These are phyloP conservation scores for Fusarium foetens DNA, from an alignment of 2,329 filamentous ascomycete species.

Conservation along the genomic window DNA sequence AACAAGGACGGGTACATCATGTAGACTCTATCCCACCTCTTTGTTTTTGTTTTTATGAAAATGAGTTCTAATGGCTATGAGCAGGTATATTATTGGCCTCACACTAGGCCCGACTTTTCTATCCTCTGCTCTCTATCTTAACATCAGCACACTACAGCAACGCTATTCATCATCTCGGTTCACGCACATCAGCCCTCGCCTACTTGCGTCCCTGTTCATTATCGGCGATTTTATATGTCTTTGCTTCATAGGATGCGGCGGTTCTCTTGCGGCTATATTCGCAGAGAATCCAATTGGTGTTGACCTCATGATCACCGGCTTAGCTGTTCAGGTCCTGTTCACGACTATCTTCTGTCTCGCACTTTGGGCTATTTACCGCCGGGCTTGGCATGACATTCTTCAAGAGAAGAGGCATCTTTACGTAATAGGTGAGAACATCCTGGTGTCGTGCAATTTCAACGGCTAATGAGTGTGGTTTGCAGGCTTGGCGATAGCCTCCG, in stretches of 20 bases:
- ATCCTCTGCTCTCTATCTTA: neutral
- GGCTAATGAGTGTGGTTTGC: neutral
- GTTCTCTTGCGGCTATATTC: neutral
- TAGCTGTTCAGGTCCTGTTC: conserved; percentile 1
- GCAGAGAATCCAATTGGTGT: neutral
- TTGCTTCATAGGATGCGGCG: neutral
- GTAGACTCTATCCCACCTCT: neutral
- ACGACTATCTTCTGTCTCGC: neutral
- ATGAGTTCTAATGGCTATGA: neutral
- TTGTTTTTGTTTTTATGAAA: rapidly evolving
- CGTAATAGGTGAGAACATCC: neutral
- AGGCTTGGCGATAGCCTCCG: neutral
- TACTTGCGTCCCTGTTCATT: neutral
- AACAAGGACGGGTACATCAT: neutral
- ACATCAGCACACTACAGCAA: neutral
- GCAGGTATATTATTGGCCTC: neutral
- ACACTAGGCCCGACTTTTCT: neutral
- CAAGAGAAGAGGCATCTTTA: neutral
- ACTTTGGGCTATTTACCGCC: neutral
- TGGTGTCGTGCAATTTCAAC: too few species aligned
- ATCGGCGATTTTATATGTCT: neutral
- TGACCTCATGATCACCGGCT: neutral
- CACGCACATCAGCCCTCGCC: neutral
- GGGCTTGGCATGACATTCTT: neutral
- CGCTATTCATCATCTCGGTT: neutral